Conservation (phyloP, 768 basidiomycete species). For the Hygrocybe coccinea region DNA sequence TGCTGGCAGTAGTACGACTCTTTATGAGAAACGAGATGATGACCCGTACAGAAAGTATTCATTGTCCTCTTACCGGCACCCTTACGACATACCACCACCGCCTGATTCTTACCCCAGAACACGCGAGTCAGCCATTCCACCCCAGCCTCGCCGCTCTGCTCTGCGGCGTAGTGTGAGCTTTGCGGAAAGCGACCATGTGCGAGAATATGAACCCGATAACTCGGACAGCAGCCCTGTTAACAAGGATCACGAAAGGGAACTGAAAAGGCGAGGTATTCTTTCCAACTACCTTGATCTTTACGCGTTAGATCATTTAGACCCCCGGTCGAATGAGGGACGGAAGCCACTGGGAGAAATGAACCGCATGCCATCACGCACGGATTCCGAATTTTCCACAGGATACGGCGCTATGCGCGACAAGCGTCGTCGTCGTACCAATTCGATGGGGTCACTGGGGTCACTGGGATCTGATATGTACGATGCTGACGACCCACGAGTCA, state of each 20-base stretch:
- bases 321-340: conserved; percentile 12
- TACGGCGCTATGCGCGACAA: conserved; percentile 23
- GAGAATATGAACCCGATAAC: conserved; percentile 21
- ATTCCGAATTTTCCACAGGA: conserved; percentile 16
- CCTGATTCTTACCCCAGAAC: conserved; percentile 35
- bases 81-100: conserved; percentile 57
- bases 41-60: conserved; percentile 40
- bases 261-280: conserved; percentile 43
- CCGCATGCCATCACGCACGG: conserved; percentile 14
- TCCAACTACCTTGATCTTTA: conserved; percentile 52
- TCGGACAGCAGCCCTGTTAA: conserved; percentile 20
- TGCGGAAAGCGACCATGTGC: conserved; percentile 25
- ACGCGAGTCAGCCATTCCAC: conserved; percentile 8
- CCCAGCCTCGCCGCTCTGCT: conserved; percentile 22
- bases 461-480: conserved; percentile 53
- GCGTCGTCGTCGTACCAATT: conserved; percentile 36
- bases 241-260: conserved; percentile 28
- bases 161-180: conserved; percentile 40
- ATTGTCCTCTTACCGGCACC: conserved; percentile 54
- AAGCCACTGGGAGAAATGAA: conserved; percentile 1
- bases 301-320: conserved; percentile 28
- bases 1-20: conserved; percentile 27
- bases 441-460: conserved; percentile 41
- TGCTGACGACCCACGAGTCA: conserved; percentile 68
- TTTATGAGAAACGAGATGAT: conserved; percentile 22